Conservation (phyloP, 495 filamentous ascomycete genomes). For the Penicillium coprophilum region DNA sequence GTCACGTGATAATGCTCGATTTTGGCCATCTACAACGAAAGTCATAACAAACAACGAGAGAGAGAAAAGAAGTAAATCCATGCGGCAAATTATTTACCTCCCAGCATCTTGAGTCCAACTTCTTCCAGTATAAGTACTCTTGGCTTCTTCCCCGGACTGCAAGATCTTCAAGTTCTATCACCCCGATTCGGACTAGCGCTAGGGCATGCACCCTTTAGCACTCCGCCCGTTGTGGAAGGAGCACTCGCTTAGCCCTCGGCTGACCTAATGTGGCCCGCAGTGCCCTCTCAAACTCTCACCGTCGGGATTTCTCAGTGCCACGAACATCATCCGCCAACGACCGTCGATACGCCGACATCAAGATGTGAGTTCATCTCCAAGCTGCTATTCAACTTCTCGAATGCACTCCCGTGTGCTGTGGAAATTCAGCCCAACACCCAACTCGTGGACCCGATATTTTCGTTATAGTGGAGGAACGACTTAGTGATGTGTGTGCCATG, state of each 20-base stretch:
- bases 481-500: slow-evolving; percentile 23
- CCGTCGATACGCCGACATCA: slow-evolving; percentile 56
- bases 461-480: slow-evolving; percentile 17
- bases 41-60: neutral
- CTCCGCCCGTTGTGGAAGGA: slow-evolving; percentile 24
- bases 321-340: slow-evolving; percentile 55
- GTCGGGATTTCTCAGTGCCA: slow-evolving; percentile 48
- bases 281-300: slow-evolving; percentile 45
- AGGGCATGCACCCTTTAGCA: slow-evolving; percentile 20
- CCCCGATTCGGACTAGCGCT: slow-evolving; percentile 14
- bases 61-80: neutral
- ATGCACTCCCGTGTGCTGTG: slow-evolving; percentile 16
- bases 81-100: neutral
- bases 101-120: neutral
- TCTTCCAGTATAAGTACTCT: neutral
- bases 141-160: slow-evolving; percentile 10
- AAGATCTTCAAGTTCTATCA: slow-evolving; percentile 11
- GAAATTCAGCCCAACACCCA: slow-evolving; percentile 17
- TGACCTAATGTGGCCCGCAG: slow-evolving; percentile 49
- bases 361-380: slow-evolving; percentile 52
- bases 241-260: slow-evolving; percentile 47
- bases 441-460: slow-evolving; percentile 16
- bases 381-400: slow-evolving; percentile 13
- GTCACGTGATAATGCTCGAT: slow-evolving; percentile 9
- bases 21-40: neutral